Evolutionary conservation across 257 asterid species (phyloP).

Genomic region (Solanum etuberosum): DNA sequence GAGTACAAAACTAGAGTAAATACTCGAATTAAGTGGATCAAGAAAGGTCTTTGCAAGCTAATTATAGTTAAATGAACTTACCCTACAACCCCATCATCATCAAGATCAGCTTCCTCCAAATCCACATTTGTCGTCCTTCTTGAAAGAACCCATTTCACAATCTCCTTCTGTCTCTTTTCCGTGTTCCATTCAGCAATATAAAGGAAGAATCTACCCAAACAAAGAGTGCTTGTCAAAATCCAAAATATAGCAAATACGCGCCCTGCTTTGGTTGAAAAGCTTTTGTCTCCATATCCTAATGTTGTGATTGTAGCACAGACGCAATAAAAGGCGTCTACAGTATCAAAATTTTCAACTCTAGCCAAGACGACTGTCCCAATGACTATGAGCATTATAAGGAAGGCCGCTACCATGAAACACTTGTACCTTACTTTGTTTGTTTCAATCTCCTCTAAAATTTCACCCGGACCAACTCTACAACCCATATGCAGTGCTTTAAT

Average conservation of each 20-base stretch:
- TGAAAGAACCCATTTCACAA: slow-evolving; percentile 46
- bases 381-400: slow-evolving; percentile 37
- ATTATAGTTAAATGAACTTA: slow-evolving; percentile 16
- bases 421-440: slow-evolving; percentile 47
- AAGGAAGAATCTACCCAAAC: slow-evolving; percentile 66
- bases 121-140: slow-evolving; percentile 63
- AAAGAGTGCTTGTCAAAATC: slow-evolving; percentile 66
- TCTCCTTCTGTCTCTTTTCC: slow-evolving; percentile 50
- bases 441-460: slow-evolving; percentile 47
- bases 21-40: background rate
- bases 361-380: slow-evolving; percentile 46
- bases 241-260: slow-evolving; percentile 78
- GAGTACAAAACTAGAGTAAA: background rate
- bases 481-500: slow-evolving; percentile 50
- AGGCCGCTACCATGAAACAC: slow-evolving; percentile 19
- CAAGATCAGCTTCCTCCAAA: slow-evolving; percentile 85
- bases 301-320: slow-evolving; percentile 82
- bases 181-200: slow-evolving; percentile 66
- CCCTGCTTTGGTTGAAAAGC: slow-evolving; percentile 77
- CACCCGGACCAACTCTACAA: slow-evolving; percentile 25
- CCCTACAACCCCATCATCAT: slow-evolving; percentile 62
- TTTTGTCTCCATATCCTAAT: slow-evolving; percentile 86
- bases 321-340: slow-evolving; percentile 71
- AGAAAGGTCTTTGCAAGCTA: background rate
- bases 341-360: slow-evolving; percentile 45